Evolutionary conservation across 176 grass and related monocot species (phyloP).

Genomic region (Oryza australiensis): DNA sequence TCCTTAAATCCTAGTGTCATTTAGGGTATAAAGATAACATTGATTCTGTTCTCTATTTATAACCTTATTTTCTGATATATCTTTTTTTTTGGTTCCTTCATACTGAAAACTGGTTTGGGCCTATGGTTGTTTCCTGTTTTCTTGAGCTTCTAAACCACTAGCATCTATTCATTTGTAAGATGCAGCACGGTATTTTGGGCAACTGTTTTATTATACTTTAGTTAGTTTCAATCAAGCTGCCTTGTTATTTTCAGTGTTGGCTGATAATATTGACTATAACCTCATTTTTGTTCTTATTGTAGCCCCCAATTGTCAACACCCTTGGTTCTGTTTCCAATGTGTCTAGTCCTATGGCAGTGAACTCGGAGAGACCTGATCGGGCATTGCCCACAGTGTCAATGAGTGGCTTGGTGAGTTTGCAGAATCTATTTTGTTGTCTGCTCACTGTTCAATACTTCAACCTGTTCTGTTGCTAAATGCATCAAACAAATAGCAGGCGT

Average conservation of each 20-base stretch:
- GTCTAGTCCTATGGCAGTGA: slow-evolving; percentile 82
- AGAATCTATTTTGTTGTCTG: slow-evolving; percentile 5
- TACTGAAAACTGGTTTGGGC: slow-evolving; percentile 20
- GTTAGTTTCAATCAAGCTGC: neutral
- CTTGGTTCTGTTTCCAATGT: slow-evolving; percentile 81
- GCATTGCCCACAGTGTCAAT: slow-evolving; percentile 85
- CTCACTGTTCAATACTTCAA: slow-evolving; percentile 15
- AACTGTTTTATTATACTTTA: neutral
- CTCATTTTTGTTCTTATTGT: slow-evolving; percentile 44
- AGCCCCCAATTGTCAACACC: slow-evolving; percentile 72
- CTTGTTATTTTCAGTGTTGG: slow-evolving; percentile 13
- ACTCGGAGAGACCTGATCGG: slow-evolving; percentile 78
- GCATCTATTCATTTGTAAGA: neutral
- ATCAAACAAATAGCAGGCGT: slow-evolving; percentile 52
- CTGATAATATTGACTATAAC: slow-evolving; percentile 11
- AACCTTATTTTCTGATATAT: slow-evolving; percentile 17
- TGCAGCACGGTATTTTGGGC: neutral
- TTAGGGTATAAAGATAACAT: slow-evolving; percentile 2
- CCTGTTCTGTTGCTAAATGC: slow-evolving; percentile 31
- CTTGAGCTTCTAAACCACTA: neutral
- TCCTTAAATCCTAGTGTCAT: neutral
- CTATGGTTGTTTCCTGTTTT: neutral
- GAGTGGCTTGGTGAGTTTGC: slow-evolving; percentile 76
- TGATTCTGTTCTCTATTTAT: neutral
- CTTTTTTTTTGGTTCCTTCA: neutral